Percentiles rank a stretch among this genome's conserved stretches.
These are phyloP conservation scores for Xylariales sp. DNA, from an alignment of 2,329 filamentous ascomycete genomes.

Conservation along the genomic window DNA sequence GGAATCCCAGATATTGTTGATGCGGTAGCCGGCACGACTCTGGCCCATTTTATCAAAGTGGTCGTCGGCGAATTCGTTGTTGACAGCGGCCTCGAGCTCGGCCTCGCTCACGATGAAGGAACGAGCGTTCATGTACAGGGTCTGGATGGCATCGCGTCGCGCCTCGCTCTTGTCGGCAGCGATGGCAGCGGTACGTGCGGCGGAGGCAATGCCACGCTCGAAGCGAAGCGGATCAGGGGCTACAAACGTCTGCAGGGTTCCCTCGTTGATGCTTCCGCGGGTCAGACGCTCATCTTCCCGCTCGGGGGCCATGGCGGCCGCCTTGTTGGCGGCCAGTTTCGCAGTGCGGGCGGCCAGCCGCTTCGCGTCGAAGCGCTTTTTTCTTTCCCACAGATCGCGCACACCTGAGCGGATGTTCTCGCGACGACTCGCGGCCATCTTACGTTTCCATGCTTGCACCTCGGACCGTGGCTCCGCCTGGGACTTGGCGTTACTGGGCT, in stretches of 20 bases:
- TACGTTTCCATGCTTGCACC: conserved; percentile 71
- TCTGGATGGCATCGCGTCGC: conserved; percentile 79
- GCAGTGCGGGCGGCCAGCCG: conserved; percentile 55
- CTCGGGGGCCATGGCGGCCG: conserved; percentile 71
- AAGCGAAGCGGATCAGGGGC: conserved; percentile 73
- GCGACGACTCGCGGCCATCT: conserved; percentile 78
- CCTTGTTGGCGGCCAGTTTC: conserved; percentile 61
- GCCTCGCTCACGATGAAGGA: conserved; percentile 86
- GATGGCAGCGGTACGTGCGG: conserved; percentile 55
- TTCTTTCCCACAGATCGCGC: conserved; percentile 74
- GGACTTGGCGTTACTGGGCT: conserved; percentile 58
- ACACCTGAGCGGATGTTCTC: conserved; percentile 79
- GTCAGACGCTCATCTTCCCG: conserved; percentile 82
- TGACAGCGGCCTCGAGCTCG: conserved; percentile 79
- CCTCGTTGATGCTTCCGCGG: conserved; percentile 70
- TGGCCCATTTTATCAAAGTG: conserved; percentile 55
- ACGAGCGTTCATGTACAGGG: conserved; percentile 88
- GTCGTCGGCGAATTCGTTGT: conserved; percentile 78
- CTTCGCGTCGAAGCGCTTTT: conserved; percentile 57
- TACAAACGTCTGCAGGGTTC: conserved; percentile 63
- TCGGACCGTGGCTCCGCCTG: conserved; percentile 53
- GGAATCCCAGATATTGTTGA: conserved; percentile 65
- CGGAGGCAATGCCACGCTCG: conserved; percentile 60
- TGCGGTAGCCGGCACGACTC: conserved; percentile 45
- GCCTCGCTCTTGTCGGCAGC: conserved; percentile 65